phyloP scores from a whole-genome alignment of 2,329 filamentous ascomycete species.

The Botrytis cinerea region DNA sequence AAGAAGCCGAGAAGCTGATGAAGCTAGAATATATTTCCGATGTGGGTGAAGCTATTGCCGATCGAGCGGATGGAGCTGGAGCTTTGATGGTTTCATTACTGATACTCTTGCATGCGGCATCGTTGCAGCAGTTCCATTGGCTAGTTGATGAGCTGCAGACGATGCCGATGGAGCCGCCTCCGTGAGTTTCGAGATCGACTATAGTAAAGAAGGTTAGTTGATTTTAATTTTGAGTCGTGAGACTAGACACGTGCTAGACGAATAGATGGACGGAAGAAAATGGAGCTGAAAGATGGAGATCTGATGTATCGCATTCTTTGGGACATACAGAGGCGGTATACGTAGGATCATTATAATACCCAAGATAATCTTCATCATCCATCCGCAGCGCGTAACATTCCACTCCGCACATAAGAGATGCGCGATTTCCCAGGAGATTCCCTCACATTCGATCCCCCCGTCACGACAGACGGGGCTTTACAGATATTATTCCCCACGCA shows the following conservation, averaged over 20 bases:
- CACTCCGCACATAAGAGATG: no score
- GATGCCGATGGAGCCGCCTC: background rate
- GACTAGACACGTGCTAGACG: background rate
- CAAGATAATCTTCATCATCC: constrained; percentile 2
- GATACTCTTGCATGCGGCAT: constrained; percentile 5
- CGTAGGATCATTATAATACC: constrained; percentile 16
- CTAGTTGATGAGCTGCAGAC: background rate
- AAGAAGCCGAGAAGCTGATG: background rate
- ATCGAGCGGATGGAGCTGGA: constrained; percentile 2
- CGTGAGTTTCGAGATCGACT: constrained; percentile 1
- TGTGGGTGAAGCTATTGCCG: background rate
- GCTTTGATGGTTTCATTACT: constrained; percentile 4
- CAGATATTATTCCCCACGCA: constrained; percentile 19
- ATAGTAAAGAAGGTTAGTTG: background rate
- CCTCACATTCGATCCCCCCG: constrained; percentile 2
- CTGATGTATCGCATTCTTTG: background rate
- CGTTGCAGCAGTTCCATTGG: constrained; percentile 7
- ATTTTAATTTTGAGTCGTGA: background rate
- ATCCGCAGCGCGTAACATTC: background rate
- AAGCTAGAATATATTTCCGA: constrained; percentile 5
- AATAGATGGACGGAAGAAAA: background rate
- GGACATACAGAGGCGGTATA: constrained; percentile 9
- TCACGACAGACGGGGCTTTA: constrained; percentile 2
- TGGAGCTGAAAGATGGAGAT: background rate
- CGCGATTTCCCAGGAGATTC: background rate